Percentiles rank a stretch among this genome's conserved stretches.
These are phyloP conservation scores for Aspergillus novofumigatus DNA, from an alignment of 2,329 filamentous ascomycete genomes.

Conservation along the genomic window DNA sequence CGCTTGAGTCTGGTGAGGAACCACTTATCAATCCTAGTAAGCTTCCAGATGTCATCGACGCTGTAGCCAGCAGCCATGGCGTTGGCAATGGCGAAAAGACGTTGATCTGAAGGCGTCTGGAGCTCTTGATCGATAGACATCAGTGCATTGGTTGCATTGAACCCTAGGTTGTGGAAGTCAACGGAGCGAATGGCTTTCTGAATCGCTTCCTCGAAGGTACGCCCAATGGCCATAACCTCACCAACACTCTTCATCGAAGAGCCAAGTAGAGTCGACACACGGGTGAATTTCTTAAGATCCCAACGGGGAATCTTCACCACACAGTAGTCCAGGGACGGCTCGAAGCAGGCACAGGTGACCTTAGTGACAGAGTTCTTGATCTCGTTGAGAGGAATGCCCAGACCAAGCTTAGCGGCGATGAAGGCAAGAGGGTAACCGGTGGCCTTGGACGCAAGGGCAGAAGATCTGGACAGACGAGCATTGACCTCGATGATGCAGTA, in stretches of 20 bases:
- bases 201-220: conserved; percentile 96
- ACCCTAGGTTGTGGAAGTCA: conserved; percentile 92
- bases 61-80: conserved; percentile 93
- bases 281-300: conserved; percentile 98
- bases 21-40: conserved; percentile 99
- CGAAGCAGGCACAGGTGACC: conserved; percentile 94
- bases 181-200: conserved; percentile 96
- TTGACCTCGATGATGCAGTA: conserved; percentile 99
- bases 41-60: conserved; percentile 95
- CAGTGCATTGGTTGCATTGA: conserved; percentile 83
- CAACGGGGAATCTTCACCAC: conserved; percentile 98
- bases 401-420: conserved; percentile 91
- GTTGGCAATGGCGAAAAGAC: conserved; percentile 94
- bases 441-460: conserved; percentile 91
- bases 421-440: conserved; percentile 96
- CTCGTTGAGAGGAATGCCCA: conserved; percentile 92
- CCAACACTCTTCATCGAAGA: conserved; percentile 99
- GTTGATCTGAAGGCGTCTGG: conserved; percentile 95
- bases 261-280: conserved; percentile 90
- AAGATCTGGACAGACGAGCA: conserved; percentile 89
- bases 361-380: conserved; percentile 96
- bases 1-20: conserved; percentile 90
- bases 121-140: conserved; percentile 96
- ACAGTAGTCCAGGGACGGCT: conserved; percentile 95
- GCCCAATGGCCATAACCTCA: conserved; percentile 96